Percentiles rank a stretch among this genome's conserved stretches.
phyloP scores from a whole-genome alignment of 2,329 filamentous ascomycete genomes.

The Scortechinia acanthostroma region DNA sequence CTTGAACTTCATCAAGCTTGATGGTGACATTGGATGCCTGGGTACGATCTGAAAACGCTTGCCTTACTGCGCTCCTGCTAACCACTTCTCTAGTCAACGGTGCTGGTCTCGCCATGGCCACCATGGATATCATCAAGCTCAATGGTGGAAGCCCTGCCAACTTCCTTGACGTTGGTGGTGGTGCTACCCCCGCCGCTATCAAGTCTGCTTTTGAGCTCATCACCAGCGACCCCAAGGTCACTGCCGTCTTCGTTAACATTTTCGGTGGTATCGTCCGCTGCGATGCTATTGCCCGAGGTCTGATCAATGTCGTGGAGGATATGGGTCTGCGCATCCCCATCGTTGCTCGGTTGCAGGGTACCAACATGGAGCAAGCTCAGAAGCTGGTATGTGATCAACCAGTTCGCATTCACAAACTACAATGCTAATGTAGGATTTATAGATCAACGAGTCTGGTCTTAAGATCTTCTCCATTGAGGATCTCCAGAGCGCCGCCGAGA shows the following conservation, averaged over 20 bases:
- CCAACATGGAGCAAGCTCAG: conserved; percentile 93
- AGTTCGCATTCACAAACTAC: background rate
- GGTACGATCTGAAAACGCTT: conserved; percentile 20
- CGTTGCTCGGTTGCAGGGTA: conserved; percentile 93
- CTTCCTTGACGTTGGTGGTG: conserved; percentile 97
- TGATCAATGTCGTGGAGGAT: conserved; percentile 88
- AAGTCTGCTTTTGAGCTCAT: conserved; percentile 97
- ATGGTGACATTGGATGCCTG: conserved; percentile 96
- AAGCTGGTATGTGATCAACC: conserved; percentile 42
- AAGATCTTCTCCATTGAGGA: conserved; percentile 99
- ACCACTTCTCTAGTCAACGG: conserved; percentile 96
- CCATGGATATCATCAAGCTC: conserved; percentile 99
- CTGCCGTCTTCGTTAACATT: conserved; percentile 99
- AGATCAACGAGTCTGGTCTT: conserved; percentile 90
- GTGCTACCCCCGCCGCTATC: conserved; percentile 93
- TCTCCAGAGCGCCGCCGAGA: conserved; percentile 92
- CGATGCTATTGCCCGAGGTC: conserved; percentile 90
- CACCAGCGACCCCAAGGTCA: conserved; percentile 95
- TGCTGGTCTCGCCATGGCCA: conserved; percentile 97
- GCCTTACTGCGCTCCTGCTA: conserved; percentile 4
- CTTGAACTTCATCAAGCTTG: conserved; percentile 99
- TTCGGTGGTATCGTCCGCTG: conserved; percentile 98
- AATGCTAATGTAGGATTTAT: conserved; percentile 13
- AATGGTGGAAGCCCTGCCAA: conserved; percentile 94
- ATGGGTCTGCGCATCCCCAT: conserved; percentile 96